Base-by-base conservation (phyloP, 805 yeast species). In the Lipomyces kockii region DNA sequence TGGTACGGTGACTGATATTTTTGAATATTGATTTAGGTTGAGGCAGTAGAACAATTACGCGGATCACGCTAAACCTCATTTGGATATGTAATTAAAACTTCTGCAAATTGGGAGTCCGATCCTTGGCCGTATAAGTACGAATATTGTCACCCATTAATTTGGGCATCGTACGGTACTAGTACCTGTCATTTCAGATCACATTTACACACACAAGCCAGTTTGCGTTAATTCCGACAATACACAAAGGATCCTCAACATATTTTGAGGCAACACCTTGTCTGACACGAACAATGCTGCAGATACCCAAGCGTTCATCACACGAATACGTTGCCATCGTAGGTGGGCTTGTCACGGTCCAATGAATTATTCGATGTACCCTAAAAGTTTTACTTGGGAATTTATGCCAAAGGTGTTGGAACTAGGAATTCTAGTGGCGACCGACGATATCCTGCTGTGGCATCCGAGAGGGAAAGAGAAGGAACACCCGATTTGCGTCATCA, bases 181-280 rank as follows among this genome's bases (percentile, higher is more conserved):
- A 43, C 49, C 49, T 43, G 49, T 43, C 49, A 43, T n/a, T n/a
- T 17, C 20, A n/a, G 49, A 43, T 43, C 49, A 43, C 49, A 43
- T n/a, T 37, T 37, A 37, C 39, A 37, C 39, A 37, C 39, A 37
- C 12, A 37, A 37, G 39, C 39, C 14, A 11, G 4, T 4, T 37
- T 12, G 39, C 17, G 17, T 37, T 37, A 37, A 12, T 37, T 37
- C 3, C 0, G 14, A 11, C 14, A 3, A 37, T 14, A 37, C 39
- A 37, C 12, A 14, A 14, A n/a, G n/a, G 39, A 12, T 43, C 49
- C n/a, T 0, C 22, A 17, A 17, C 3, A 17, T 6, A 17, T 43
- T 43, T 43, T 43, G 49, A 43, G 49, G 49, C 49, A 43, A 43
- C 49, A 17, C 20, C 22, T 17, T 43, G 20, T 17, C 49, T 43